These are phyloP conservation scores for Meyerozyma sp. DNA, from an alignment of 1,139 yeast genomes.

Conservation along the genomic window DNA sequence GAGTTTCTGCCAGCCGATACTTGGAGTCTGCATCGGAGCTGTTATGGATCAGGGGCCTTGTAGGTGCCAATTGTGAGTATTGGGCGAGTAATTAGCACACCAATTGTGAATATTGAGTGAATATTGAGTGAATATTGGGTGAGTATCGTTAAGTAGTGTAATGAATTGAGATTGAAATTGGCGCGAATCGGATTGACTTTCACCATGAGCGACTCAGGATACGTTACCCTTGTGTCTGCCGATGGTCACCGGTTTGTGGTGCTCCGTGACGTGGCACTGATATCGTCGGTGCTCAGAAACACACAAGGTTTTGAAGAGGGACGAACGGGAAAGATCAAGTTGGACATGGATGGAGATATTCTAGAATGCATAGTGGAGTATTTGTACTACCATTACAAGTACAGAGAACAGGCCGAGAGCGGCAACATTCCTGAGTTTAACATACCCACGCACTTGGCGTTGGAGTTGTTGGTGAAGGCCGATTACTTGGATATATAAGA, in stretches of 20 bases:
- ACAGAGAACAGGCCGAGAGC: conserved; percentile 51
- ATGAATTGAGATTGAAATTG: not conserved
- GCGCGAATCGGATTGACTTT: not conserved
- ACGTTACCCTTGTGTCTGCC: conserved; percentile 67
- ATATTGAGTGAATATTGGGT: no score
- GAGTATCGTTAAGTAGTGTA: no score
- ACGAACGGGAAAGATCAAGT: conserved; percentile 41
- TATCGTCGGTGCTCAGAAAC: conserved; percentile 74
- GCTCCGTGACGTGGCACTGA: conserved; percentile 71
- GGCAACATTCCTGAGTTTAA: conserved; percentile 77
- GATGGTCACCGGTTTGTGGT: conserved; percentile 68
- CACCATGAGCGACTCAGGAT: conserved; percentile 16
- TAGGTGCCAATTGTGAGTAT: not conserved
- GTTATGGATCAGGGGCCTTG: not conserved
- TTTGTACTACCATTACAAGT: conserved; percentile 69
- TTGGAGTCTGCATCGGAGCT: conserved; percentile 29
- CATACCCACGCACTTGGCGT: conserved; percentile 89
- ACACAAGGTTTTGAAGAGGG: conserved; percentile 60
- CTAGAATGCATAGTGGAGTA: conserved; percentile 84
- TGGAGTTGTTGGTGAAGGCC: conserved; percentile 87
- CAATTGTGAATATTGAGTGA: not conserved
- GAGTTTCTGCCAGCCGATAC: conserved; percentile 58
- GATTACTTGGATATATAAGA: conserved; percentile 66
- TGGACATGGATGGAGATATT: conserved; percentile 69
- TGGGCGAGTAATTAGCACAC: no score